phyloP scores from a whole-genome alignment of 23 red algal genomes.

The Pyropia yezoensis region DNA sequence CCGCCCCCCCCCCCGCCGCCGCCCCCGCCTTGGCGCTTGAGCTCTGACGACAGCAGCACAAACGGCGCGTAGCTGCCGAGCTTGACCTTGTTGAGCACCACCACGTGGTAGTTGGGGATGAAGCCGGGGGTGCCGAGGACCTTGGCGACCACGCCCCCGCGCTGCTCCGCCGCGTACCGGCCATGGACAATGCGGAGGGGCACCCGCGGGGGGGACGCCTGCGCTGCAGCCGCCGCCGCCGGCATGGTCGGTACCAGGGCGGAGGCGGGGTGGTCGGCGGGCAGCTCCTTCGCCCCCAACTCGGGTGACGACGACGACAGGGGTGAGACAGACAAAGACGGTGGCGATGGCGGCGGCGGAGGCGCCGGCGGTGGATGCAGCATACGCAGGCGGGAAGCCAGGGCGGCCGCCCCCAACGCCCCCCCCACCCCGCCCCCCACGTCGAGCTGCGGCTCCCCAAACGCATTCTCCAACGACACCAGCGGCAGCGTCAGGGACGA shows the following conservation, averaged over 20 bases:
- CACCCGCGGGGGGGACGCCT: background rate
- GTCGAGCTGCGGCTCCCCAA: conserved; percentile 82
- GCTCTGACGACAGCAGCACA: conserved; percentile 23
- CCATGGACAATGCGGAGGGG: conserved; percentile 33
- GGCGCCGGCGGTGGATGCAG: background rate
- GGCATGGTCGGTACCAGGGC: conserved; percentile 11
- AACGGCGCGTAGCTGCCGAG: conserved; percentile 75
- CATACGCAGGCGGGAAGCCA: no score
- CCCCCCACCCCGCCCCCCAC: conserved; percentile 5
- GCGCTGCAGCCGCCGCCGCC: background rate
- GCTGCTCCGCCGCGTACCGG: conserved; percentile 40
- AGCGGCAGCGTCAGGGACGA: conserved; percentile 58
- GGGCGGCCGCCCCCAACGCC: background rate
- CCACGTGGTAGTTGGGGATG: conserved; percentile 51
- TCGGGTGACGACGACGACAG: no score
- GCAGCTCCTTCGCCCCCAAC: conserved; percentile 10
- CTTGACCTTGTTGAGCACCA: conserved; percentile 36
- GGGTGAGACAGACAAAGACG: no score
- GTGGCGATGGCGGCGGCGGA: background rate
- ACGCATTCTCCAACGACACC: conserved; percentile 65
- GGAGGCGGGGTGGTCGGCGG: conserved; percentile 24
- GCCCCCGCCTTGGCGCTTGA: no score
- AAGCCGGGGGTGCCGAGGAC: conserved; percentile 54
- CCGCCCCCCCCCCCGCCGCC: background rate
- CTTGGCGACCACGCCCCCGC: conserved; percentile 44